These are phyloP conservation scores for Yamadazyma paraphyllophila DNA, from an alignment of 805 yeast genomes.

Conservation along the genomic window DNA sequence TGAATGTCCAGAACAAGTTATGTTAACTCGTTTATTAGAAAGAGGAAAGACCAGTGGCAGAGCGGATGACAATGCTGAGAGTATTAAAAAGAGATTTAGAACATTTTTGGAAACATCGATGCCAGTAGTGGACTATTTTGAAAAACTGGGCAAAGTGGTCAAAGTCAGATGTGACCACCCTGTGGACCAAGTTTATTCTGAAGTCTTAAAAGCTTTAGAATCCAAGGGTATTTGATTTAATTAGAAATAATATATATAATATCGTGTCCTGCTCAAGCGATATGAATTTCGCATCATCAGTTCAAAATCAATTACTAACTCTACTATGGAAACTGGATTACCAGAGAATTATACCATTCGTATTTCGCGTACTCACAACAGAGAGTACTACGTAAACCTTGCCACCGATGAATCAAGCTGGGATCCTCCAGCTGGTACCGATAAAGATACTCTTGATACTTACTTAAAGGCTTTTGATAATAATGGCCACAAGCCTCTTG, in stretches of 20 bases:
- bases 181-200: constrained; percentile 70
- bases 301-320: not conserved
- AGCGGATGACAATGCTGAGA: constrained; percentile 87
- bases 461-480: constrained; percentile 47
- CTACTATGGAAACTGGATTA: constrained; percentile 58
- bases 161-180: constrained; percentile 76
- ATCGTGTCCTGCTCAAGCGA: not conserved
- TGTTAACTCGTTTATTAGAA: constrained; percentile 80
- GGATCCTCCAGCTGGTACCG: constrained; percentile 89
- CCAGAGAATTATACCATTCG: constrained; percentile 84
- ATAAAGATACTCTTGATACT: constrained; percentile 52
- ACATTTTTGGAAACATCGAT: constrained; percentile 84
- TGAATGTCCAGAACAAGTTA: constrained; percentile 78
- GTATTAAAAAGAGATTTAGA: constrained; percentile 84
- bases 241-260: constrained; percentile 1
- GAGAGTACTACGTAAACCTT: constrained; percentile 79
- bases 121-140: constrained; percentile 90
- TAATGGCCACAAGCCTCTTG: constrained; percentile 45
- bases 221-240: constrained; percentile 25
- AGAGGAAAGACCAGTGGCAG: constrained; percentile 96
- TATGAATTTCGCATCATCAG: constrained; percentile 1
- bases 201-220: constrained; percentile 66
- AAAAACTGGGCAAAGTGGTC: constrained; percentile 69
- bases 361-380: constrained; percentile 73
- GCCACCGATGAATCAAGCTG: constrained; percentile 73